Evolutionary conservation across 2,329 filamentous ascomycete species (phyloP).

Genomic region (Curvularia lunata): DNA sequence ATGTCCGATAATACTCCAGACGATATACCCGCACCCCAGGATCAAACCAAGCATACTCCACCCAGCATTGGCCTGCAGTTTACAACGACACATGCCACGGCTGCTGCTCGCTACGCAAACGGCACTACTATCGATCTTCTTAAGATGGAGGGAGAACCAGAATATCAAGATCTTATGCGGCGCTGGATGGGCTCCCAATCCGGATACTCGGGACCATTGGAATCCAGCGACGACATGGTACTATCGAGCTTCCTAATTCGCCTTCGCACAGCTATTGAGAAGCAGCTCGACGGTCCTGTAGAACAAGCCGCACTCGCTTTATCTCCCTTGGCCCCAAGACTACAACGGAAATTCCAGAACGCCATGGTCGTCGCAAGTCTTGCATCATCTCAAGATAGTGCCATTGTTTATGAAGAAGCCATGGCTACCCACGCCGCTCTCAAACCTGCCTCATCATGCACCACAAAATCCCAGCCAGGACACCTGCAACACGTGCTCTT

Average conservation of each 20-base stretch:
- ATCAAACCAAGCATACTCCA: conserved; percentile 4
- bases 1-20: neutral
- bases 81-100: conserved; percentile 35
- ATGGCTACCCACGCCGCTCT: conserved; percentile 10
- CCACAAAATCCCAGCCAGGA: neutral
- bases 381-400: conserved; percentile 3
- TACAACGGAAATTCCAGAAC: conserved; percentile 25
- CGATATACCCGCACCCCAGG: neutral
- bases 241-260: conserved; percentile 26
- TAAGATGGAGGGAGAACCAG: conserved; percentile 29
- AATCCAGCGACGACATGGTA: conserved; percentile 22
- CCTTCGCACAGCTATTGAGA: conserved; percentile 24
- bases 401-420: conserved; percentile 27
- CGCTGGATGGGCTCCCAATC: conserved; percentile 25
- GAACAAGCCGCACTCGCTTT: conserved; percentile 24
- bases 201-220: conserved; percentile 12
- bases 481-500: conserved; percentile 28
- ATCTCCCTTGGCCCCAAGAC: conserved; percentile 21
- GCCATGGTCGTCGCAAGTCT: conserved; percentile 27
- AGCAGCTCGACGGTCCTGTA: conserved; percentile 20
- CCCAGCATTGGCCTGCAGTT: conserved; percentile 38
- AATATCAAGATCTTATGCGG: conserved; percentile 33
- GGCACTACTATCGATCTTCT: conserved; percentile 32
- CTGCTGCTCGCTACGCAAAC: conserved; percentile 32
- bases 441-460: conserved; percentile 7